Base-by-base conservation (phyloP, 2,329 filamentous ascomycete genomes). In the Hymenoscyphus linearis region DNA sequence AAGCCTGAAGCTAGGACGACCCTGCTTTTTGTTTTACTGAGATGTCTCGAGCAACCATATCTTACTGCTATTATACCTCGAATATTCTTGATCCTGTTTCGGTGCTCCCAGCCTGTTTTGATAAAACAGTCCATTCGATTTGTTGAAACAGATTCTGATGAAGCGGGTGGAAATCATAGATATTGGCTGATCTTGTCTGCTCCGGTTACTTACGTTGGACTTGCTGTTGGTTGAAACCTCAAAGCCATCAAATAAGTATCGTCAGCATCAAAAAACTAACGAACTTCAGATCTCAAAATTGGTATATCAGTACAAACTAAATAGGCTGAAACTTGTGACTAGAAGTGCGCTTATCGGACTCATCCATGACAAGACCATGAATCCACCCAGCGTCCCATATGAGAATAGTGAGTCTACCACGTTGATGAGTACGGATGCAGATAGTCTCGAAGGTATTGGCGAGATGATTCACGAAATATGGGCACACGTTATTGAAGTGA, bases 381-480 rank as follows among this genome's bases (percentile, higher is more conserved):
- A 52, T 66, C 62, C 58, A 67, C 66, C n/a, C 66, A 64, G n/a
- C 62, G 61, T 9, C 62, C 57, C 4, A 7, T 67, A 71, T 34
- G 70, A 72, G 10, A 69, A 74, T 25, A 73, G 74, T 2, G 71
- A 70, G 26, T 72, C 73, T 3, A 65, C 75, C 1, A 77, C 76
- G 0, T 66, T 80, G 0, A 74, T 75, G 68, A 79, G 72, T 60
- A 78, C 73, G 1, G 77, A 80, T 61, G 71, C 74, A 0, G 72
- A 74, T 10, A 71, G 64, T 40, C 64, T 79, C 0, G 70, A 70
- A 0, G 62, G 62, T 0, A 67, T 72, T 2, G 70, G 67, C 0
- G 67, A 72, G 37, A 75, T 78, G 74, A 64, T 77, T n/a, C 76
- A 79, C 56, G 77, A 79, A 52, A 72, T 72, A 0, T 78, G 77